Evolutionary conservation across 140 eudicot species (phyloP).

Genomic region (Ambrosia hybrid): DNA sequence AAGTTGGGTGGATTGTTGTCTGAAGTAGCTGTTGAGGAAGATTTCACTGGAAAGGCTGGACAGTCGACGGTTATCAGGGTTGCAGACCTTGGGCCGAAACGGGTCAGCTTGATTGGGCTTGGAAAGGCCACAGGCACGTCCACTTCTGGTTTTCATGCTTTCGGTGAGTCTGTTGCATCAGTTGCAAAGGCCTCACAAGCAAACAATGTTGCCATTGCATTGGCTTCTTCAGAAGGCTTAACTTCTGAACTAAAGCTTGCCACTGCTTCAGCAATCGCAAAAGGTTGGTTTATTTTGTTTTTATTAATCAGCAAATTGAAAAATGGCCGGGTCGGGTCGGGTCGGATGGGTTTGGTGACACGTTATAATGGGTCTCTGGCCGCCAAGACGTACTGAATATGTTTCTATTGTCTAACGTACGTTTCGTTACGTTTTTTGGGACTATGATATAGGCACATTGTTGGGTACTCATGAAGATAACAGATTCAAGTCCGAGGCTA

Average conservation of each 20-base stretch:
- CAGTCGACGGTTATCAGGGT: slow-evolving; percentile 68
- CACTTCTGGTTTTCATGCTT: slow-evolving; percentile 39
- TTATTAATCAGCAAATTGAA: background rate
- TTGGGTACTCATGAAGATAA: slow-evolving; percentile 74
- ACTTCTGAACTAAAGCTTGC: slow-evolving; percentile 57
- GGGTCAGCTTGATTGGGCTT: slow-evolving; percentile 75
- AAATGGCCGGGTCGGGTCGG: too few relatives aligned
- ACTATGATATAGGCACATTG: slow-evolving; percentile 52
- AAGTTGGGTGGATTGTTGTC: slow-evolving; percentile 66
- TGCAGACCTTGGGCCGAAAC: slow-evolving; percentile 57
- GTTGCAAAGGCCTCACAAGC: slow-evolving; percentile 13
- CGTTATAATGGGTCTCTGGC: too few relatives aligned
- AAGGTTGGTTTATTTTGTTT: slow-evolving; percentile 45
- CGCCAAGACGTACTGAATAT: background rate
- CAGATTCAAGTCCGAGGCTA: slow-evolving; percentile 82
- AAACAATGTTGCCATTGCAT: slow-evolving; percentile 11
- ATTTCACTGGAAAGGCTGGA: slow-evolving; percentile 76
- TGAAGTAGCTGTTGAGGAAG: slow-evolving; percentile 83
- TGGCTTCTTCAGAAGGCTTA: slow-evolving; percentile 30
- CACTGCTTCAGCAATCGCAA: slow-evolving; percentile 70
- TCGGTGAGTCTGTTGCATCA: slow-evolving; percentile 68
- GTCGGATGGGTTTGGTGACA: too few relatives aligned
- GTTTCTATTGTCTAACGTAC: background rate
- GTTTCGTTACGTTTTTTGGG: background rate
- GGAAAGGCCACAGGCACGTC: slow-evolving; percentile 57